These are phyloP conservation scores for Grammothele lineata DNA, from an alignment of 768 basidiomycete genomes.

Conservation along the genomic window DNA sequence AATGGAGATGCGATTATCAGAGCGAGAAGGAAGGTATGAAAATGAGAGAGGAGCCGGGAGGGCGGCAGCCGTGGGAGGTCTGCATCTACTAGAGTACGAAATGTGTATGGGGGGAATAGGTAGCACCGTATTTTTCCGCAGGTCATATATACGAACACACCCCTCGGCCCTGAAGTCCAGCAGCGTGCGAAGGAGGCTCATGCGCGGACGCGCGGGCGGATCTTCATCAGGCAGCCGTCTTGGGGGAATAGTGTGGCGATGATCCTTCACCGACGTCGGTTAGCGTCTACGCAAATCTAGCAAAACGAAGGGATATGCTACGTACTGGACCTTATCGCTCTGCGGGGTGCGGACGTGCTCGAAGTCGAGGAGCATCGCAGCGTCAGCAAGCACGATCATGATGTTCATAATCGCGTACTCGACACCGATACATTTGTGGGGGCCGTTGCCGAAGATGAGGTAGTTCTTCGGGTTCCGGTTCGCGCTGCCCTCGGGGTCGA, in stretches of 20 bases:
- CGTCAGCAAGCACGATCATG: conserved; percentile 78
- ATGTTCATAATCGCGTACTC: conserved; percentile 95
- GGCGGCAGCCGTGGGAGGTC: conserved; percentile 9
- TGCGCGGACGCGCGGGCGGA: conserved; percentile 50
- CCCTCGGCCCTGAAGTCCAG: too few relatives aligned
- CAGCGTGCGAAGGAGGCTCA: too few relatives aligned
- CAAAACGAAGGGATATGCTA: conserved; percentile 20
- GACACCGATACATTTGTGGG: conserved; percentile 87
- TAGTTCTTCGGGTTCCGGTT: conserved; percentile 90
- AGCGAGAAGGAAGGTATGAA: too few relatives aligned
- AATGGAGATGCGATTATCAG: too few relatives aligned
- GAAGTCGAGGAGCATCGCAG: conserved; percentile 76
- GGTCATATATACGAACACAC: too few relatives aligned
- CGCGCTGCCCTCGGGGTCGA: conserved; percentile 75
- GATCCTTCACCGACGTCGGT: conserved; percentile 46
- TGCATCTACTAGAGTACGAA: conserved; percentile 12
- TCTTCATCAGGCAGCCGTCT: conserved; percentile 81
- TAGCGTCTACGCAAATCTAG: neutral
- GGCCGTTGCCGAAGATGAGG: conserved; percentile 91
- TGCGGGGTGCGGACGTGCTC: conserved; percentile 79
- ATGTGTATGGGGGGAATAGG: neutral
- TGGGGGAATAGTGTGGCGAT: conserved; percentile 97
- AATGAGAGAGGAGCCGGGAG: neutral
- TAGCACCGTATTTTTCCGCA: conserved; percentile 6
- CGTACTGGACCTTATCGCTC: conserved; percentile 80